Conservation (phyloP, 768 basidiomycete genomes). For the Mycena vitilis region DNA sequence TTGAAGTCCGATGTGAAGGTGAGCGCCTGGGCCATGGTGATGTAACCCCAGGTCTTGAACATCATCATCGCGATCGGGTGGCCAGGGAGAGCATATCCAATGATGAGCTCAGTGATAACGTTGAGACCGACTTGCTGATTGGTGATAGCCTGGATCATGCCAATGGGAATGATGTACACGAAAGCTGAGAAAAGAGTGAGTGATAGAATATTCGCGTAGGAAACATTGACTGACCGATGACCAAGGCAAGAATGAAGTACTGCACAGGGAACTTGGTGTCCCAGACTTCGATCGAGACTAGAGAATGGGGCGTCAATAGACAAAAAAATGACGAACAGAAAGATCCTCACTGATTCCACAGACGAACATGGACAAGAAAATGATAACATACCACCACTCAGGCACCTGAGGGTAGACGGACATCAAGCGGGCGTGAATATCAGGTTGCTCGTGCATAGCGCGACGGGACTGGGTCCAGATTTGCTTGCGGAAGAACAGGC, state of each 20-base stretch:
- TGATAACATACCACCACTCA: constrained; percentile 56
- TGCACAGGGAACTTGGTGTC: constrained; percentile 62
- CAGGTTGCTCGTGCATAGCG: constrained; percentile 52
- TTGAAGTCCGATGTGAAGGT: constrained; percentile 82
- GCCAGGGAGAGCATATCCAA: constrained; percentile 56
- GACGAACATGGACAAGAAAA: constrained; percentile 49
- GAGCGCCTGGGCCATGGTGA: constrained; percentile 57
- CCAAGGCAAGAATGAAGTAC: constrained; percentile 52
- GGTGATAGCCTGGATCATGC: constrained; percentile 63
- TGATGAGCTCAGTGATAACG: constrained; percentile 73
- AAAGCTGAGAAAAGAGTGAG: constrained; percentile 34
- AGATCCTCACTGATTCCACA: constrained; percentile 57
- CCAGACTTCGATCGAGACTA: constrained; percentile 63
- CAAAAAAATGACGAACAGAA: constrained; percentile 44
- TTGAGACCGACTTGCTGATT: constrained; percentile 66
- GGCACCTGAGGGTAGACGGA: constrained; percentile 58
- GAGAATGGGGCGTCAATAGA: constrained; percentile 40
- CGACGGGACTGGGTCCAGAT: constrained; percentile 51
- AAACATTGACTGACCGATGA: constrained; percentile 42
- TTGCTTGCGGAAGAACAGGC: constrained; percentile 57
- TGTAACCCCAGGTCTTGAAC: constrained; percentile 74
- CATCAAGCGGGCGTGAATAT: constrained; percentile 60
- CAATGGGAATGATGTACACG: constrained; percentile 67
- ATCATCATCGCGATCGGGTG: constrained; percentile 77
- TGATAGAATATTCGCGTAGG: background rate